Conservation (phyloP, 2,329 filamentous ascomycete species). For the Phyllosticta capitalensis region DNA sequence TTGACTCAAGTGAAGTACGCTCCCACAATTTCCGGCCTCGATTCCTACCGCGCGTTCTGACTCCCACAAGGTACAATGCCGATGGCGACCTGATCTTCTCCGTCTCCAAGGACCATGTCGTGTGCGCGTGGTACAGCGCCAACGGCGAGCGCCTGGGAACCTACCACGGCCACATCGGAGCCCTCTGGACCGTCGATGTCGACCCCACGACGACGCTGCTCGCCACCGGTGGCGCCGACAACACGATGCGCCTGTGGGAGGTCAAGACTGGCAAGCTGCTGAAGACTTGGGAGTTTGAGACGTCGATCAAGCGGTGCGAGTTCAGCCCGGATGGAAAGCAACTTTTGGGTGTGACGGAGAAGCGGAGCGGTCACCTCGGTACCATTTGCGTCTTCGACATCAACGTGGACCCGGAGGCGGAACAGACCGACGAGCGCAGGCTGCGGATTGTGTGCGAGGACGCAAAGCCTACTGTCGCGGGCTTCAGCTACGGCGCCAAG, state of each 20-base stretch:
- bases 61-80: constrained; percentile 31
- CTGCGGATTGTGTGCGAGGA: constrained; percentile 82
- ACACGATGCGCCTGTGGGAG: constrained; percentile 96
- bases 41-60: not conserved
- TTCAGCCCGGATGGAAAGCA: constrained; percentile 90
- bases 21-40: not conserved
- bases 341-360: constrained; percentile 91
- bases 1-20: constrained; percentile 83
- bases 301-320: constrained; percentile 94
- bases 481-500: constrained; percentile 87
- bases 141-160: constrained; percentile 97
- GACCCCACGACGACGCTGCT: constrained; percentile 86
- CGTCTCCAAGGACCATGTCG: constrained; percentile 88
- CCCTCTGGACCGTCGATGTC: constrained; percentile 97
- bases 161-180: constrained; percentile 93
- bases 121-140: constrained; percentile 94
- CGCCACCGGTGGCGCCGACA: constrained; percentile 93
- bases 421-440: constrained; percentile 73
- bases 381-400: constrained; percentile 92
- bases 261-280: constrained; percentile 84
- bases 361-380: constrained; percentile 92
- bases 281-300: constrained; percentile 97
- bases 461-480: constrained; percentile 94
- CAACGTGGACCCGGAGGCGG: constrained; percentile 68
- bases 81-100: constrained; percentile 98